phyloP scores from a whole-genome alignment of 176 grass and related monocot genomes.

The Eleusine indica region DNA sequence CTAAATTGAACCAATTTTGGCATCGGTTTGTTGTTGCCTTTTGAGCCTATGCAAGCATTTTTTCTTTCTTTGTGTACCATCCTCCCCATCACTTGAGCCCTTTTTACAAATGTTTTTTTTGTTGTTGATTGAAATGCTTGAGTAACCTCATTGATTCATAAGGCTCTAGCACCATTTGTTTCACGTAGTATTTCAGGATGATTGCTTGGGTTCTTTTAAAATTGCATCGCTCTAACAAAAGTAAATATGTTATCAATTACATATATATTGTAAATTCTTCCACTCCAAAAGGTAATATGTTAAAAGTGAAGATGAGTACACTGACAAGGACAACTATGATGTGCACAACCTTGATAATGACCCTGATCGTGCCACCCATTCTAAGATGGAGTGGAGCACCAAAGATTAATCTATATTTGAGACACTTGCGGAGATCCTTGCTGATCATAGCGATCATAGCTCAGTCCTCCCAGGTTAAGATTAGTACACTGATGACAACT shows the following conservation, averaged over 20 bases:
- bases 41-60: constrained; percentile 31
- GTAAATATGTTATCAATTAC: not conserved
- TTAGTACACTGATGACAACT: too few relatives aligned
- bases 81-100: not conserved
- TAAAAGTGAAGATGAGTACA: too few relatives aligned
- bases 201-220: not conserved
- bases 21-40: not conserved
- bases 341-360: too few relatives aligned
- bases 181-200: not conserved
- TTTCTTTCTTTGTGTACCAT: not conserved
- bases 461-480: too few relatives aligned
- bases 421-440: too few relatives aligned
- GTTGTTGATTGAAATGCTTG: too few relatives aligned
- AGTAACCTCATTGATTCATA: not conserved
- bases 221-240: not conserved
- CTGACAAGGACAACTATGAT: too few relatives aligned
- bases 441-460: too few relatives aligned
- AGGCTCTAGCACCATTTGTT: not conserved
- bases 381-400: too few relatives aligned
- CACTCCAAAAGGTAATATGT: not conserved
- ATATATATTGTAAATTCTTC: not conserved
- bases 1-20: too few relatives aligned
- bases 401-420: too few relatives aligned
- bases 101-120: not conserved
- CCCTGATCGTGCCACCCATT: too few relatives aligned